phyloP scores from a whole-genome alignment of 257 asterid genomes.

The Petunia secreta region DNA sequence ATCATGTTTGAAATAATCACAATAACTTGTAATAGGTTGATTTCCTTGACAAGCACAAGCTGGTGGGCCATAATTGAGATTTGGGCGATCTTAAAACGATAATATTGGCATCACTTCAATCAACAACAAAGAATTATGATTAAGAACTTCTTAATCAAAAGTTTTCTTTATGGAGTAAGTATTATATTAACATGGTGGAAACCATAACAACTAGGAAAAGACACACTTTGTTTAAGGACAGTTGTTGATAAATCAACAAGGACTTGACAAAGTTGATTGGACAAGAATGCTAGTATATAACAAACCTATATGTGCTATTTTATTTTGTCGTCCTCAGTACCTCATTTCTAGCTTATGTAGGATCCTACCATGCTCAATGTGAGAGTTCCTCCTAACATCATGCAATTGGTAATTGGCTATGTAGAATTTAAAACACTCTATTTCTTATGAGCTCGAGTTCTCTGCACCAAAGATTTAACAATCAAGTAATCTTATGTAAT shows the following conservation, averaged over 20 bases:
- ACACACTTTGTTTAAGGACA: constrained; percentile 41
- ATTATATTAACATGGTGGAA: constrained; percentile 56
- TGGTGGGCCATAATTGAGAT: constrained; percentile 61
- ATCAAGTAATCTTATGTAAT: no score
- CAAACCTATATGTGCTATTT: background rate
- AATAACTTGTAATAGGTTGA: constrained; percentile 45
- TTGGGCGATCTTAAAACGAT: constrained; percentile 72
- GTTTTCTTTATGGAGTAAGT: constrained; percentile 30
- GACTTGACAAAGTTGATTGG: constrained; percentile 47
- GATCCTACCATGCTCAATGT: no score
- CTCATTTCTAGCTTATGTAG: constrained; percentile 23
- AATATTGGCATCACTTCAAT: constrained; percentile 66
- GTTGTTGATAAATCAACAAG: constrained; percentile 50
- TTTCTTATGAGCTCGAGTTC: no score
- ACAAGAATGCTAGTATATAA: constrained; percentile 28
- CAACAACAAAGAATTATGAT: constrained; percentile 66
- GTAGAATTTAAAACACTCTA: no score
- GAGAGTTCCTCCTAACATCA: no score
- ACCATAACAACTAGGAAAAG: constrained; percentile 44
- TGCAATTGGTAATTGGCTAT: no score
- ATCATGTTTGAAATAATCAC: constrained; percentile 51
- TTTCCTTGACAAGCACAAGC: constrained; percentile 54
- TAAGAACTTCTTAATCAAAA: constrained; percentile 44
- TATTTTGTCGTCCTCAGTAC: constrained; percentile 34
- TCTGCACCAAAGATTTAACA: no score